phyloP scores from a whole-genome alignment of 129 eudicot genomes.

The Dittrichia graveolens region DNA sequence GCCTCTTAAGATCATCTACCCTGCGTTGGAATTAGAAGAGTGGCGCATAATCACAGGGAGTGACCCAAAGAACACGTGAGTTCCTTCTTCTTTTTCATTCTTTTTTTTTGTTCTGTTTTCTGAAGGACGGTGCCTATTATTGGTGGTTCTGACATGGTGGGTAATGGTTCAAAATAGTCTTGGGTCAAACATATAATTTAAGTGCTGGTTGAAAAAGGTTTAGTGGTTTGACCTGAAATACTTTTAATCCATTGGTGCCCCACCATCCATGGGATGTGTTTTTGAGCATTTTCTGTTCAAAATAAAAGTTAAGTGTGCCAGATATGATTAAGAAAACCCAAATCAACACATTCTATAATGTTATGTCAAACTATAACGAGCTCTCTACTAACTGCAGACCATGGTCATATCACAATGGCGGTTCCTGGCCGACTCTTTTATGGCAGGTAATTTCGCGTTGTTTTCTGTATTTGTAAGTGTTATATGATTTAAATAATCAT shows the following conservation, averaged over 20 bases:
- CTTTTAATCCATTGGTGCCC: too few species aligned
- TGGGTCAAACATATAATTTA: too few species aligned
- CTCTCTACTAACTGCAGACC: slow-evolving; percentile 57
- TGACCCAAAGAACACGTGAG: slow-evolving; percentile 98
- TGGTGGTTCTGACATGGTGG: too few species aligned
- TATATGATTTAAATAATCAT: neutral
- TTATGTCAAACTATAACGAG: slow-evolving; percentile 6
- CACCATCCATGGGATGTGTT: too few species aligned
- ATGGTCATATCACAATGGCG: slow-evolving; percentile 99
- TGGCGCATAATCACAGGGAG: slow-evolving; percentile 99
- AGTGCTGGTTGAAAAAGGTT: too few species aligned
- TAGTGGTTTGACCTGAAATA: too few species aligned
- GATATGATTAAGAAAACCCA: neutral
- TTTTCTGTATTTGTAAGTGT: neutral
- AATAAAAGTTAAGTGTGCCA: too few species aligned
- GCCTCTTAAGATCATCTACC: slow-evolving; percentile 92
- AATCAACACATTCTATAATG: neutral
- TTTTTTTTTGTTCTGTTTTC: neutral
- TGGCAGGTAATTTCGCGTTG: slow-evolving; percentile 78
- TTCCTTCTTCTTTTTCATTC: slow-evolving; percentile 4
- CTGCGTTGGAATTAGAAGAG: slow-evolving; percentile 91
- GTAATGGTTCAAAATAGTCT: too few species aligned
- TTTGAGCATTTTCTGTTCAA: too few species aligned
- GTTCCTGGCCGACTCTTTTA: slow-evolving; percentile 97
- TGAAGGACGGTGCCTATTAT: too few species aligned